Conservation (phyloP, 176 grass and related monocot genomes). For the Avena insularis region DNA sequence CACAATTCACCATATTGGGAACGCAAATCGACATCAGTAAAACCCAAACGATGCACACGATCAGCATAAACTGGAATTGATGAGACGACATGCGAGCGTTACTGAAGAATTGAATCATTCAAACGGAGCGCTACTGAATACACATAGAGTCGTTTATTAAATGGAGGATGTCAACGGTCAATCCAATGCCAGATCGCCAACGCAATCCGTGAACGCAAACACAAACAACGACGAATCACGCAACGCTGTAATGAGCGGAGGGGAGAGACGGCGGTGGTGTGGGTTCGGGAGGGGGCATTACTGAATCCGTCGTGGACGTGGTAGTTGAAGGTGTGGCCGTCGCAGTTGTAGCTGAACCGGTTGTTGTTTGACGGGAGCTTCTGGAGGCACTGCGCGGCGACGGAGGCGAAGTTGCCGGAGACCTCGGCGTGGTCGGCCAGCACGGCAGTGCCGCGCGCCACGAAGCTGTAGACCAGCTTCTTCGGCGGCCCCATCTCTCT, state of each 20-base stretch:
- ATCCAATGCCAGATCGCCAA: not conserved
- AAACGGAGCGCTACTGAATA: not conserved
- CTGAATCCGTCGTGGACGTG: constrained; percentile 80
- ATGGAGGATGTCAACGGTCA: not conserved
- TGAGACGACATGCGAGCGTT: not conserved
- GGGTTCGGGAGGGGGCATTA: constrained; percentile 2
- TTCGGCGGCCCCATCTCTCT: constrained; percentile 56
- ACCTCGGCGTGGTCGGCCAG: constrained; percentile 73
- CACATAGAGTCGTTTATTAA: not conserved
- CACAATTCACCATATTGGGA: not conserved
- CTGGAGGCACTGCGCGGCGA: constrained; percentile 69
- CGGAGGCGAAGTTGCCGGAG: constrained; percentile 74
- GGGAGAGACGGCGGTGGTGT: not conserved
- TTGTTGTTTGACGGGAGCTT: constrained; percentile 75
- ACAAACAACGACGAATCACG: not conserved
- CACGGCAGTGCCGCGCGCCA: constrained; percentile 61
- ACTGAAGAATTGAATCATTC: not conserved
- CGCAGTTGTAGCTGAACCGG: constrained; percentile 71
- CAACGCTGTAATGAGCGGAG: not conserved
- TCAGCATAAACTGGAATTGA: not conserved
- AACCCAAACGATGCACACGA: not conserved
- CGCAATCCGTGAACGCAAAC: not conserved
- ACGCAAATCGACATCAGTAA: not conserved
- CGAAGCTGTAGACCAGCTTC: constrained; percentile 69
- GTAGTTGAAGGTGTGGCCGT: constrained; percentile 85